Base-by-base conservation (phyloP, 2,329 filamentous ascomycete species). In the Xylariaceae sp. region DNA sequence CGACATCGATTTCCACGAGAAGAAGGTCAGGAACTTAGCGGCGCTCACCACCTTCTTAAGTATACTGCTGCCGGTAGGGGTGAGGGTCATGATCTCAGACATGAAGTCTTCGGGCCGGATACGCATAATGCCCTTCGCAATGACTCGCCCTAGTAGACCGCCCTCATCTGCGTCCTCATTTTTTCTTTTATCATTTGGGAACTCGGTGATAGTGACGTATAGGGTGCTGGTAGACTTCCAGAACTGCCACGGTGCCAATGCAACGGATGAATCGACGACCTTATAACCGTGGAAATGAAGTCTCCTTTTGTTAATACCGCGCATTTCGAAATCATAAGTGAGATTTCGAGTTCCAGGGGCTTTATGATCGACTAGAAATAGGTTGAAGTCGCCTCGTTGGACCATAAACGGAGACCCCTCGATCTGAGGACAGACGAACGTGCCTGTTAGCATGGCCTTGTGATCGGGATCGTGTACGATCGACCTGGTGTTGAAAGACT, bases 241-340 rank as follows among this genome's bases (percentile, higher is more conserved):
- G 56, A 89, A 83, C 58, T 81, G 76, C 41, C 74, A 62, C 1
- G 81, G 79, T 1, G 80, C 79, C 32, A 88, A 74, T 1, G 84
- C 82, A 0, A 84, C 81, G 0, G 81, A 82, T 2, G 85, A 80
- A 68, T 87, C 81, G 42, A 88, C 78, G 1, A 83, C 75, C 69
- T 88, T 88, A 71, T 81, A 84, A 0, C 85, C 86, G 57, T 85
- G 77, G 66, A 89, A 84, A 55, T 82, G 80, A 44, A 85, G 77
- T 46, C 72, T 74, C 44, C 76, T 73, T 14, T 81, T 82, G 56
- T 82, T 73, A 3, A 79, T 75, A 4, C 82, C 81, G 21, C 75
- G 75, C 78, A 89, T 81, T 62, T 83, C 81, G 57, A 87, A 84
- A 64, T 86, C 79, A 65, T 89, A 89, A 0, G 79, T 80, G 26